Base-by-base conservation (phyloP, 2,329 filamentous ascomycete species). In the Lasiodiplodia sp. region DNA sequence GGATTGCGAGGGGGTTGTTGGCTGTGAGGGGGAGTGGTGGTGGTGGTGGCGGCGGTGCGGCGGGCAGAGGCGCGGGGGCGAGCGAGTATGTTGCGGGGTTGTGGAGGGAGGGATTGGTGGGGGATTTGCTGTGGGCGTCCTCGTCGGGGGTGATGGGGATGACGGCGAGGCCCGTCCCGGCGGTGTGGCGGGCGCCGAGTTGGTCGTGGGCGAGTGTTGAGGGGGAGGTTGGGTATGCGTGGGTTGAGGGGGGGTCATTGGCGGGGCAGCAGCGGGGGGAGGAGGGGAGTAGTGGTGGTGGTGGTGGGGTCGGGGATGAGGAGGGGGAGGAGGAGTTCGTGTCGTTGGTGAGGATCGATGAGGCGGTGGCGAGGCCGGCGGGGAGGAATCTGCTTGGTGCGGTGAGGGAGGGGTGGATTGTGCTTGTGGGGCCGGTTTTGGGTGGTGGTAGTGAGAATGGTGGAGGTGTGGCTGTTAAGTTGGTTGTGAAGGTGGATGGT, bases 161-260 rank as follows among this genome's bases (percentile, higher is more conserved):
- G 40, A 52, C 6, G 21, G 3, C 21, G 14, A 25, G 69, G 16
- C 38, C 69, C 10, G 14, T 21, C 4, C 25, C 71, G 12, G 21
- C 52, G 28, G 23, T 67, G 25, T 47, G 60, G 21, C 65, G 71
- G 23, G 56, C 70, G 72, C 49, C 77, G 2, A 74, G 74, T 1
- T 79, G 76, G 62, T 77, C 75, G 2, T 79, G 77, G 76, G 75
- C 76, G 14, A 77, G 74, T 53, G 68, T 79, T 7, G 71, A 79
- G 25, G 68, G 69, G 10, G 69, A 74, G 11, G 66, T 78, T 14
- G 69, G 68, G 10, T 79, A 76, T 64, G 71, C 73, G 14, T 44
- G 68, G 6, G 58, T 72, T 14, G 44, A 47, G 18, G 44, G 38
- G 38, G 38, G 40, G 14, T 18, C 40, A n/a, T n/a, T n/a, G 16